Percentiles rank a stretch among this genome's conserved stretches.
These are phyloP conservation scores for Diaporthe nobilis DNA, from an alignment of 2,329 filamentous ascomycete species.

Conservation along the genomic window DNA sequence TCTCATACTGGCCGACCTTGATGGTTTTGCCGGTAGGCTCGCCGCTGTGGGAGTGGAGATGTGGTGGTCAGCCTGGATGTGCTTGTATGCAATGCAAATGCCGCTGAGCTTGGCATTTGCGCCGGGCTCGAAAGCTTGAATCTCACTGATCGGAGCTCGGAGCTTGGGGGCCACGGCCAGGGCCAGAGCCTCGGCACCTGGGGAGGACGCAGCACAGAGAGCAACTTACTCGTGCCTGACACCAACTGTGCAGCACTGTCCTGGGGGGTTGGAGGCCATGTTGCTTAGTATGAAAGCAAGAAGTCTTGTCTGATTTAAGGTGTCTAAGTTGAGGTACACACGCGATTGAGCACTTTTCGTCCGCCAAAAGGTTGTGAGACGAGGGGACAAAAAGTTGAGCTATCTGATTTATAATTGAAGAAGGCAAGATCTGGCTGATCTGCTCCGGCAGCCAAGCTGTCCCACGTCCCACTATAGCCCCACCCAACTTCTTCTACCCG, in stretches of 20 bases:
- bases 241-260: slow-evolving; percentile 66
- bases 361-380: background rate
- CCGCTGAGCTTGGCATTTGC: background rate
- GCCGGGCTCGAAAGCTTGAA: background rate
- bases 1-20: slow-evolving; percentile 63
- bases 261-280: slow-evolving; percentile 70
- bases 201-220: background rate
- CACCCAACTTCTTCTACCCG: background rate
- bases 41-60: slow-evolving; percentile 55
- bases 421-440: slow-evolving; percentile 16
- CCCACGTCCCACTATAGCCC: slow-evolving; percentile 4
- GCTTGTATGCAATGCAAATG: slow-evolving; percentile 3
- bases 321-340: background rate
- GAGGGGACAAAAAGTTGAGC: slow-evolving; percentile 25
- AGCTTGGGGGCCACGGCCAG: background rate
- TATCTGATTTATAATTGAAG: slow-evolving; percentile 24
- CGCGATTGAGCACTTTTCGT: background rate
- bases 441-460: slow-evolving; percentile 2
- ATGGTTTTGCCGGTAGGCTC: slow-evolving; percentile 60
- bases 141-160: slow-evolving; percentile 19
- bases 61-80: background rate
- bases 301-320: background rate
- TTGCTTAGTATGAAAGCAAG: slow-evolving; percentile 3
- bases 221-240: slow-evolving; percentile 66
- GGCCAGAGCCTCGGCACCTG: background rate